phyloP scores from a whole-genome alignment of 257 asterid genomes.

The Fraxinus anomala region DNA sequence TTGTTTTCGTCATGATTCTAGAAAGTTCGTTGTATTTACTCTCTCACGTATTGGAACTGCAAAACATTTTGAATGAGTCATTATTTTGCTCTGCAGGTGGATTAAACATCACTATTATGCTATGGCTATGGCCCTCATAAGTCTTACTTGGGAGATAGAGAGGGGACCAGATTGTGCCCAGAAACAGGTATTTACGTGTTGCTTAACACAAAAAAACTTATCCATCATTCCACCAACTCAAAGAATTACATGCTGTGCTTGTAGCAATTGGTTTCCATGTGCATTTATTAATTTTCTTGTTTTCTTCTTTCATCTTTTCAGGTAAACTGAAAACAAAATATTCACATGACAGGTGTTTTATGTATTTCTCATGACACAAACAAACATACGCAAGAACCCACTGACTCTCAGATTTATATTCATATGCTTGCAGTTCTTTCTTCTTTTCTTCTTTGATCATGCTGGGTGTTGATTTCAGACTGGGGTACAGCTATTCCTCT shows the following conservation, averaged over 20 bases:
- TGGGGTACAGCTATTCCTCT: constrained; percentile 75
- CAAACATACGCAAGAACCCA: background rate
- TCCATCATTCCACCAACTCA: constrained; percentile 18
- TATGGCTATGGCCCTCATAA: constrained; percentile 94
- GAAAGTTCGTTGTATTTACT: background rate
- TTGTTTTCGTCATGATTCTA: constrained; percentile 7
- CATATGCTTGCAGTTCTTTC: background rate
- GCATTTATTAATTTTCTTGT: constrained; percentile 6
- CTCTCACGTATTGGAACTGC: constrained; percentile 2
- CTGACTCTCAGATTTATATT: constrained; percentile 4
- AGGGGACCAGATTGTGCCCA: constrained; percentile 83
- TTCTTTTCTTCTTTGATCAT: background rate
- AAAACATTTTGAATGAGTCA: background rate
- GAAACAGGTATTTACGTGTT: constrained; percentile 62
- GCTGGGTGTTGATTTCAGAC: constrained; percentile 45
- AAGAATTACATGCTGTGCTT: constrained; percentile 10
- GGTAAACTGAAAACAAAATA: background rate
- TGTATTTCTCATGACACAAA: background rate
- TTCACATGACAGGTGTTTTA: background rate
- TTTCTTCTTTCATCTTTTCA: background rate
- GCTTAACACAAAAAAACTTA: background rate
- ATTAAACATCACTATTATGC: constrained; percentile 90
- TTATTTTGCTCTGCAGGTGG: constrained; percentile 69
- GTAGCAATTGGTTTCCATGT: constrained; percentile 8
- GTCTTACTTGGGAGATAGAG: constrained; percentile 97